A percentile compares a stretch with the other conserved stretches of the same genome.
Conservation (phyloP, 305 asterid genomes). For the Fraxinus dipetala region DNA sequence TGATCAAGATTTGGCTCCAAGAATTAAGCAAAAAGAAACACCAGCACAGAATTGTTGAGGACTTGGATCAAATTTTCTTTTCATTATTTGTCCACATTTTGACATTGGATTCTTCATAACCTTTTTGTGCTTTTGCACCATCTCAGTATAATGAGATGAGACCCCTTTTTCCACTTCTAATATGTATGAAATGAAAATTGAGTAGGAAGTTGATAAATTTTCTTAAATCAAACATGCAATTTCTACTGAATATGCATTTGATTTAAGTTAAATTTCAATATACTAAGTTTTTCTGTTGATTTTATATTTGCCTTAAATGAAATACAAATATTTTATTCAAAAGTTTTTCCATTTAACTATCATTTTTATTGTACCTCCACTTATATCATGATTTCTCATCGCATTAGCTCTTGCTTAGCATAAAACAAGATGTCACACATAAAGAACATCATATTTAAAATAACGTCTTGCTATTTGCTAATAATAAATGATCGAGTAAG, state of each 20-base stretch:
- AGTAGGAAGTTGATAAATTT: neutral
- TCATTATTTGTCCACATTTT: neutral
- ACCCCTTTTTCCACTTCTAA: neutral
- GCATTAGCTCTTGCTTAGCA: no score
- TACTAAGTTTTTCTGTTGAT: neutral
- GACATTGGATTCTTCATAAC: neutral
- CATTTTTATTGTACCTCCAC: neutral
- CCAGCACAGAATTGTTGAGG: neutral
- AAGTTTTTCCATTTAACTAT: no score
- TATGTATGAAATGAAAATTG: neutral
- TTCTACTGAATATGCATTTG: neutral
- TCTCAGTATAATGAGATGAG: neutral
- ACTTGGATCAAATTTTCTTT: neutral
- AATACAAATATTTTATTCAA: no score
- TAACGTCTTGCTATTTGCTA: neutral
- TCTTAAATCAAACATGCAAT: neutral
- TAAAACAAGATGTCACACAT: neutral
- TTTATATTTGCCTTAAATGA: neutral
- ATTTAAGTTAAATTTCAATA: neutral
- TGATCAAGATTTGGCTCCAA: slow-evolving; percentile 48
- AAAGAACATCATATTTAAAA: no score
- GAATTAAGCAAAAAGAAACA: slow-evolving; percentile 32
- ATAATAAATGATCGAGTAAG: neutral
- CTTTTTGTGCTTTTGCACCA: neutral
- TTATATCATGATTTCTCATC: neutral